Evolutionary conservation across 108 stramenopile species (phyloP).

Genomic region (Parmales sp.): DNA sequence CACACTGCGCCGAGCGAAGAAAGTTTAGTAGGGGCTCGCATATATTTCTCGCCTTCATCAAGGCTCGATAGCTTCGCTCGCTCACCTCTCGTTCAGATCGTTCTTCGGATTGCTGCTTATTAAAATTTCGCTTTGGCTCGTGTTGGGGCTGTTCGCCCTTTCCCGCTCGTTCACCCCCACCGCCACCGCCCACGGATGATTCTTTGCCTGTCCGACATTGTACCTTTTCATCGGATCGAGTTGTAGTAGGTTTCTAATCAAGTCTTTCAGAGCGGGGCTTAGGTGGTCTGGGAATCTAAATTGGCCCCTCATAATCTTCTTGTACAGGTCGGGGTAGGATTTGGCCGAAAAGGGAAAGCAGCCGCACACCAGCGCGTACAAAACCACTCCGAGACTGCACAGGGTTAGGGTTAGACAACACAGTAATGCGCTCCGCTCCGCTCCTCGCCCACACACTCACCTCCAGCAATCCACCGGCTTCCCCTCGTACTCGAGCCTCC

Average conservation of each 20-base stretch:
- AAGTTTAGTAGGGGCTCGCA: too few species aligned
- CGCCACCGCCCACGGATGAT: slow-evolving; percentile 24
- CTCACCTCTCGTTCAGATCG: slow-evolving; percentile 21
- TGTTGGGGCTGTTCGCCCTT: too few species aligned
- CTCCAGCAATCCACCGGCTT: slow-evolving; percentile 50
- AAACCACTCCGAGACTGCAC: slow-evolving; percentile 36
- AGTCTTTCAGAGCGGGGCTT: slow-evolving; percentile 11
- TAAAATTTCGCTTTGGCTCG: slow-evolving; percentile 8
- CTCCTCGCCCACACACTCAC: too few species aligned
- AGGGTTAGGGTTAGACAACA: too few species aligned
- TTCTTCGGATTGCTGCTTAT: slow-evolving; percentile 18
- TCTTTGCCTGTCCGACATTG: slow-evolving; percentile 19
- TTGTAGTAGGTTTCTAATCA: slow-evolving; percentile 26
- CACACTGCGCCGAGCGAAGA: too few species aligned
- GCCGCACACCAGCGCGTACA: slow-evolving; percentile 45
- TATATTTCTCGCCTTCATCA: too few species aligned
- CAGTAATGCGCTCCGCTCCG: too few species aligned
- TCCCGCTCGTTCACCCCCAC: background rate
- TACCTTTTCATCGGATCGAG: slow-evolving; percentile 26
- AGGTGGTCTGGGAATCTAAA: slow-evolving; percentile 36
- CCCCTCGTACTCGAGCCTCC: slow-evolving; percentile 44
- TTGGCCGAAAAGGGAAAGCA: slow-evolving; percentile 46
- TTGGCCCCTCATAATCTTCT: slow-evolving; percentile 31
- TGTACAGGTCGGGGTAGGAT: slow-evolving; percentile 49
- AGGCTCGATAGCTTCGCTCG: too few species aligned